A percentile compares a stretch with the other conserved stretches of the same genome.
These are phyloP conservation scores for Periconia digitata DNA, from an alignment of 2,329 filamentous ascomycete genomes.

Conservation along the genomic window DNA sequence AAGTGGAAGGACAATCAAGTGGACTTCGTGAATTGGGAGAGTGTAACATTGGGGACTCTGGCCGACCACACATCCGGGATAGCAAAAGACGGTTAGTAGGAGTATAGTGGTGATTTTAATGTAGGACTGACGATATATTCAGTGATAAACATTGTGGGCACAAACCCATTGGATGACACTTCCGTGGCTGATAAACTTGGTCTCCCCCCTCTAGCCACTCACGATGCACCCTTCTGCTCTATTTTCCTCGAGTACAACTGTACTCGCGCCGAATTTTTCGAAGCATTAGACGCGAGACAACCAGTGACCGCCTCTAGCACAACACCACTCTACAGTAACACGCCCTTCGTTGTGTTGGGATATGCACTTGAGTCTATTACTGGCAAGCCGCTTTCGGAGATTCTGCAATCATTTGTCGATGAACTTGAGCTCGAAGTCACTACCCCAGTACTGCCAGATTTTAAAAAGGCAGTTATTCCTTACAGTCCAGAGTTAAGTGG, in stretches of 20 bases:
- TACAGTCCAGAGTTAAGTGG: neutral
- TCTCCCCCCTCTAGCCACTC: conserved; percentile 9
- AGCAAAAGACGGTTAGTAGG: conserved; percentile 17
- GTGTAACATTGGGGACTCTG: conserved; percentile 33
- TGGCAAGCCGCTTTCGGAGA: conserved; percentile 42
- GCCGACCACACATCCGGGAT: conserved; percentile 36
- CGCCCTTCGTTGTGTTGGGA: conserved; percentile 50
- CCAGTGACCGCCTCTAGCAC: conserved; percentile 49
- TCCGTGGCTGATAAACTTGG: neutral
- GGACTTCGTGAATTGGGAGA: conserved; percentile 28
- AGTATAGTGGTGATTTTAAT: no score
- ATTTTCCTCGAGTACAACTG: conserved; percentile 3
- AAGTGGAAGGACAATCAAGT: conserved; percentile 17
- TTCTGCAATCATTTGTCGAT: conserved; percentile 48
- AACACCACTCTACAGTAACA: conserved; percentile 53
- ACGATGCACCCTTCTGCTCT: conserved; percentile 8
- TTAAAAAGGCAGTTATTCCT: conserved; percentile 11
- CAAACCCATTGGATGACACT: neutral
- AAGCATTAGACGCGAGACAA: conserved; percentile 2
- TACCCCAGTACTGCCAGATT: conserved; percentile 31
- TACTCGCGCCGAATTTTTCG: conserved; percentile 10
- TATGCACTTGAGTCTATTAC: conserved; percentile 50
- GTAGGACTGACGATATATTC: neutral
- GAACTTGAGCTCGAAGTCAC: conserved; percentile 48
- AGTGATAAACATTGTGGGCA: neutral